Evolutionary conservation across 164 flowering plant species (phyloP).

Genomic region (Berberis thunbergii): DNA sequence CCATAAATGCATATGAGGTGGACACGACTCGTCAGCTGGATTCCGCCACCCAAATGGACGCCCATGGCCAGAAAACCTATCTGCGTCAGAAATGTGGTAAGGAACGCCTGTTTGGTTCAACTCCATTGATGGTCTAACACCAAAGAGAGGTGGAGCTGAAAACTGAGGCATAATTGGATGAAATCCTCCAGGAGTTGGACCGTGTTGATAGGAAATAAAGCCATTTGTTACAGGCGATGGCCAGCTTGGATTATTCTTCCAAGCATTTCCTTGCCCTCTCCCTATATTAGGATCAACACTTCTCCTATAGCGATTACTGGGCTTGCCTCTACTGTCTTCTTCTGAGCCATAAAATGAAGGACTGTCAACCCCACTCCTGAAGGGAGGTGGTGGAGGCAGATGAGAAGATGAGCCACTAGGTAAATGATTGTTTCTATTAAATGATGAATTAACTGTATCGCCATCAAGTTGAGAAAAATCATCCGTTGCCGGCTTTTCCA

Average conservation of each 20-base stretch:
- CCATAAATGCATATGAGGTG: slow-evolving; percentile 73
- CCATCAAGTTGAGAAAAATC: slow-evolving; percentile 41
- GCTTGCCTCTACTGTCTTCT: slow-evolving; percentile 45
- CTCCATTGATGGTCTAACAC: slow-evolving; percentile 68
- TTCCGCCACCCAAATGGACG: slow-evolving; percentile 79
- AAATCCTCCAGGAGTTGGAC: slow-evolving; percentile 61
- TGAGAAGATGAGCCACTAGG: slow-evolving; percentile 34
- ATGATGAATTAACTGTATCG: slow-evolving; percentile 34
- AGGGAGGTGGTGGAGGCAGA: slow-evolving; percentile 39
- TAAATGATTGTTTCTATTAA: slow-evolving; percentile 23
- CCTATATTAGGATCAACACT: slow-evolving; percentile 42
- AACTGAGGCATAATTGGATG: slow-evolving; percentile 63
- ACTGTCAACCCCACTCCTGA: slow-evolving; percentile 40
- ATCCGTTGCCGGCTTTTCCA: slow-evolving; percentile 33
- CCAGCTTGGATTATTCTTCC: slow-evolving; percentile 82
- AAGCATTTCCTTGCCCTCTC: slow-evolving; percentile 56
- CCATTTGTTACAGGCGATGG: slow-evolving; percentile 62
- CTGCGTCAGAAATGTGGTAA: slow-evolving; percentile 62
- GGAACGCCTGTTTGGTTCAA: slow-evolving; percentile 58
- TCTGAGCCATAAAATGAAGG: slow-evolving; percentile 46
- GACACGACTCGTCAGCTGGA: slow-evolving; percentile 48
- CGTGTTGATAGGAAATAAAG: slow-evolving; percentile 74
- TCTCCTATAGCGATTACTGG: slow-evolving; percentile 43
- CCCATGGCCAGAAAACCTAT: slow-evolving; percentile 55
- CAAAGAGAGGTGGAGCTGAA: slow-evolving; percentile 58